Evolutionary conservation across 169 alveolate species (phyloP).

Genomic region (Cryptosporidium ubiquitum): DNA sequence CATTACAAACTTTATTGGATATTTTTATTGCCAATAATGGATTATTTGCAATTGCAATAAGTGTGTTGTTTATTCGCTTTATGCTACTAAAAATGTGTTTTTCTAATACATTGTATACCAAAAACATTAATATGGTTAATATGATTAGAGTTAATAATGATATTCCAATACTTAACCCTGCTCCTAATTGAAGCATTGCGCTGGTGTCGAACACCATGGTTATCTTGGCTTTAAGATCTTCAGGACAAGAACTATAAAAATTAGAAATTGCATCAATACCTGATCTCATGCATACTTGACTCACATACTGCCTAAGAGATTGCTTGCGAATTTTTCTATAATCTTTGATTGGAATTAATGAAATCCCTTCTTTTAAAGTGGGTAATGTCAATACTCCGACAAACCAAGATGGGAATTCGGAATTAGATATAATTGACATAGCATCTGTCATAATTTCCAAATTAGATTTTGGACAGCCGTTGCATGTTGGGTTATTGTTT

Average conservation of each 20-base stretch:
- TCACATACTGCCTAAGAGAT: conserved; percentile 47
- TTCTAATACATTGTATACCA: conserved; percentile 74
- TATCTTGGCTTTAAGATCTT: conserved; percentile 36
- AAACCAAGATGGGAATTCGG: conserved; percentile 64
- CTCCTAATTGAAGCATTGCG: conserved; percentile 49
- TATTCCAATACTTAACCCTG: conserved; percentile 76
- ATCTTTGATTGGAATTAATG: conserved; percentile 58
- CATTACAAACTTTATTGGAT: conserved; percentile 7
- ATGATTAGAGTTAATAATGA: conserved; percentile 76
- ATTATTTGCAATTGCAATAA: conserved; percentile 81
- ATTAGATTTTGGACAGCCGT: conserved; percentile 71
- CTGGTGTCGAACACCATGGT: conserved; percentile 77
- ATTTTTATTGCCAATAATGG: conserved; percentile 81
- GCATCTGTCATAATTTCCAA: conserved; percentile 61
- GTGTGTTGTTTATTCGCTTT: conserved; percentile 77
- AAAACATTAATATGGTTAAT: conserved; percentile 61
- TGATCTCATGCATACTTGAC: conserved; percentile 64
- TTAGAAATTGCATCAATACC: conserved; percentile 57
- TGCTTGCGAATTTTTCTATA: conserved; percentile 36
- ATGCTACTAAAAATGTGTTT: conserved; percentile 77
- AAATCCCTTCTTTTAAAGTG: conserved; percentile 38
- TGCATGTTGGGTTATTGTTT: conserved; percentile 66
- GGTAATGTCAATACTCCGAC: conserved; percentile 55
- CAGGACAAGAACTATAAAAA: conserved; percentile 26
- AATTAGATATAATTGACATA: conserved; percentile 59